Conservation (phyloP, 805 yeast species). For the Clavispora vitiphila region DNA sequence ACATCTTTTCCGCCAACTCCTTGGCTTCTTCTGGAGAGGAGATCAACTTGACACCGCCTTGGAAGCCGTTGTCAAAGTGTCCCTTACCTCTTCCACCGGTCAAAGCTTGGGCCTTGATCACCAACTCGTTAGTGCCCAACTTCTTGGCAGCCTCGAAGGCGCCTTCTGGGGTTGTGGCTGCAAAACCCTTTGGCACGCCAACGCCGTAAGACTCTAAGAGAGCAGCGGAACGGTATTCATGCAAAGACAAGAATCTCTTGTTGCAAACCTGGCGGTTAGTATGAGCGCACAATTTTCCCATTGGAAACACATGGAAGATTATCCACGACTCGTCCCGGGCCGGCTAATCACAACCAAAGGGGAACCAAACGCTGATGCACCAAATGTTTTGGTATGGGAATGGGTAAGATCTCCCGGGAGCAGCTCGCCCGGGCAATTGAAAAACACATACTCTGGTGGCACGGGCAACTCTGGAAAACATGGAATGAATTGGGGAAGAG, state of each 20-base stretch:
- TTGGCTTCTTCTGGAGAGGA: conserved; percentile 80
- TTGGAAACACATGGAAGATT: too few species aligned
- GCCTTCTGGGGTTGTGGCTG: conserved; percentile 85
- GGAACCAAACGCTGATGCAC: too few species aligned
- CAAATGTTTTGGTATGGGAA: background rate
- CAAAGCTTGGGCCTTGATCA: conserved; percentile 95
- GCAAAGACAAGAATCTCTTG: conserved; percentile 79
- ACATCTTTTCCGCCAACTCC: conserved; percentile 83
- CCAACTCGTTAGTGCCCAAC: conserved; percentile 75
- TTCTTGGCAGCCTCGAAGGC: conserved; percentile 79
- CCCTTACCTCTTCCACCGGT: conserved; percentile 99
- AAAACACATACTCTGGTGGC: conserved; percentile 36
- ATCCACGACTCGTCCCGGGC: too few species aligned
- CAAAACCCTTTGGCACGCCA: conserved; percentile 86
- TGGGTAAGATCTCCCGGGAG: too few species aligned
- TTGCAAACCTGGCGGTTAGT: conserved; percentile 30
- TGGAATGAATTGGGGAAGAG: conserved; percentile 9
- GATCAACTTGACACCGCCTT: conserved; percentile 94
- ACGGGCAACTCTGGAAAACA: conserved; percentile 43
- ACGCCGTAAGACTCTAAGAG: conserved; percentile 78
- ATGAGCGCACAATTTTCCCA: too few species aligned
- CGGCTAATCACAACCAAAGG: too few species aligned
- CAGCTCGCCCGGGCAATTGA: background rate
- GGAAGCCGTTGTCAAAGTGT: conserved; percentile 88
- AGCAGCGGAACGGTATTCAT: conserved; percentile 93